These are phyloP conservation scores for Perkinsus olseni DNA, from an alignment of 169 alveolate genomes.

Conservation along the genomic window DNA sequence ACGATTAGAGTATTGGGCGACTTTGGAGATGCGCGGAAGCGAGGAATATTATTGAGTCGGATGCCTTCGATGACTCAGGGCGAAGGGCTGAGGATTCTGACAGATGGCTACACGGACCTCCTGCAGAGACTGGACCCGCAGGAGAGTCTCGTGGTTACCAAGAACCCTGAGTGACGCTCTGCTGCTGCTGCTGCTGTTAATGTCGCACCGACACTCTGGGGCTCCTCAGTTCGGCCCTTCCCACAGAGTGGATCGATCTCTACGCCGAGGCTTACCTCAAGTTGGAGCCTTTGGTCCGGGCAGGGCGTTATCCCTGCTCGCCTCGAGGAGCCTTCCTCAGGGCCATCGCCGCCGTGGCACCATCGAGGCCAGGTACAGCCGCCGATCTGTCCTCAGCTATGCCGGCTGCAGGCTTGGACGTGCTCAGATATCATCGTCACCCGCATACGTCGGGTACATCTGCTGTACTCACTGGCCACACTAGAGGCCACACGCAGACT, in stretches of 20 bases:
- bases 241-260: background rate
- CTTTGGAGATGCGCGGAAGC: no score
- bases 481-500: no score
- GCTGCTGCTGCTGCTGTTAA: background rate
- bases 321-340: background rate
- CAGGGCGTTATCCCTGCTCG: background rate
- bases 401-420: background rate
- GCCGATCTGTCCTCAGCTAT: background rate
- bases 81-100: background rate
- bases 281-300: background rate
- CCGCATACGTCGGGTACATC: background rate
- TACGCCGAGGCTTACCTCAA: background rate
- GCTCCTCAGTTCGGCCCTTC: background rate
- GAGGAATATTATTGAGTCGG: no score
- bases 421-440: background rate
- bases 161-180: background rate
- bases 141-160: background rate
- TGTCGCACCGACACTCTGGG: no score
- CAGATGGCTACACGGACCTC: background rate
- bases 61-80: background rate
- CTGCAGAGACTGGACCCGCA: background rate
- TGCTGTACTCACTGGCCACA: background rate
- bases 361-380: background rate
- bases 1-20: no score
- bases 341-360: background rate